Percentiles rank a stretch among this genome's conserved stretches.
These are phyloP conservation scores for Backusella morwellensis DNA, from an alignment of 192 early-diverging fungal genomes.

Conservation along the genomic window DNA sequence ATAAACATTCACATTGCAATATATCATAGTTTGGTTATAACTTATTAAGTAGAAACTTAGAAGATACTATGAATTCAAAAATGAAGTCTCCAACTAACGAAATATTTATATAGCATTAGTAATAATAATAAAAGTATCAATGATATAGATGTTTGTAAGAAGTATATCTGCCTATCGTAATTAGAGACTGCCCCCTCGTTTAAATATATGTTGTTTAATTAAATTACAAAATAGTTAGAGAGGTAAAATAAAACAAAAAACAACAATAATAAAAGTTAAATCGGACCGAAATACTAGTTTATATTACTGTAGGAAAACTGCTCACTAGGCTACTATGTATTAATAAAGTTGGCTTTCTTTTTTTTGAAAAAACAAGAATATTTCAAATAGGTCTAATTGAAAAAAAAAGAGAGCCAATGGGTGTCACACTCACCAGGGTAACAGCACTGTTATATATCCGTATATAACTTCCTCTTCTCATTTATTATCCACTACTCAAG, in stretches of 20 bases:
- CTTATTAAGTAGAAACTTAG: neutral
- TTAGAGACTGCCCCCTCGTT: neutral
- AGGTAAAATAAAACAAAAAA: neutral
- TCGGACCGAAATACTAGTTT: neutral
- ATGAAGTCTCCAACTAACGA: neutral
- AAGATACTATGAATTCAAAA: neutral
- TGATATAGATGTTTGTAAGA: neutral
- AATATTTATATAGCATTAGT: neutral
- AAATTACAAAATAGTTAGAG: neutral
- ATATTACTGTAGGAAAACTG: neutral
- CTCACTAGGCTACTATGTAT: neutral
- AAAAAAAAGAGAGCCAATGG: neutral
- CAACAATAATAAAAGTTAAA: neutral
- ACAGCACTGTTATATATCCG: neutral
- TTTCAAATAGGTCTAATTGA: neutral
- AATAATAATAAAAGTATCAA: neutral
- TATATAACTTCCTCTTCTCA: neutral
- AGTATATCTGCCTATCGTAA: neutral
- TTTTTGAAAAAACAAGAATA: neutral
- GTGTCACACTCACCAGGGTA: neutral
- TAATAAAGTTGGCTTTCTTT: neutral
- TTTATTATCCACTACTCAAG: neutral
- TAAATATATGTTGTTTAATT: neutral
- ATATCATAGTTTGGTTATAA: neutral
- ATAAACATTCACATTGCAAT: neutral